Evolutionary conservation across 1,284 basidiomycete species (phyloP).

Genomic region (Tilletia caries): DNA sequence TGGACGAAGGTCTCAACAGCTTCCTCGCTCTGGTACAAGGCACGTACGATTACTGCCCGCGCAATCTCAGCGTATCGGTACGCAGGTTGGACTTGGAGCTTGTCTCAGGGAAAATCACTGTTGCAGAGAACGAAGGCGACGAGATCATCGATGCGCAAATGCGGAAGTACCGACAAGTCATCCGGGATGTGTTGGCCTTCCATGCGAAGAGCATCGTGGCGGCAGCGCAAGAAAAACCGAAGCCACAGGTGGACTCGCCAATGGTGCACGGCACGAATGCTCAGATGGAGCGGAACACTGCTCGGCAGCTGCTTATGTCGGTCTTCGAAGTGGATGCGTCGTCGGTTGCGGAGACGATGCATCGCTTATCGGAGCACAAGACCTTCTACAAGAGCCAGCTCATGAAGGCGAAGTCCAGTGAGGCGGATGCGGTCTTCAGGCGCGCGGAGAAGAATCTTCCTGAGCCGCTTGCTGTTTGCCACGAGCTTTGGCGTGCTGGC

Average conservation of each 20-base stretch:
- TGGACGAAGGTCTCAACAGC: not conserved
- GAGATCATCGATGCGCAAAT: no score
- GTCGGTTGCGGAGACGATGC: not conserved
- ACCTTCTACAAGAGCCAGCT: not conserved
- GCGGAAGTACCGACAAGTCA: not conserved
- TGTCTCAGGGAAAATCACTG: no score
- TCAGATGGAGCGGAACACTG: no score
- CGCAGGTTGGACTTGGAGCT: not conserved
- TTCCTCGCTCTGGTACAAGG: not conserved
- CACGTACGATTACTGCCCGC: not conserved
- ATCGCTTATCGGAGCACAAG: not conserved
- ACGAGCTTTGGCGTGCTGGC: not conserved
- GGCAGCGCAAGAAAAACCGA: not conserved
- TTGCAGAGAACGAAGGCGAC: no score
- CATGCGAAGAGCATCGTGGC: constrained; percentile 8
- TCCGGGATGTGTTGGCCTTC: not conserved
- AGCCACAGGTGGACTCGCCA: no score
- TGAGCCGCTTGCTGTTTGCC: not conserved
- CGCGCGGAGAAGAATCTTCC: not conserved
- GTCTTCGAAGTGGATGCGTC: constrained; percentile 2
- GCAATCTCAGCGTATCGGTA: not conserved
- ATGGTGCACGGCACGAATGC: no score
- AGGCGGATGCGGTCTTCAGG: not conserved
- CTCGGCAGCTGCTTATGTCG: not conserved
- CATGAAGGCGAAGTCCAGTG: not conserved